A percentile compares a stretch with the other conserved stretches of the same genome.
phyloP scores from a whole-genome alignment of 352 stramenopile genomes.

The Discostella stelligera region DNA sequence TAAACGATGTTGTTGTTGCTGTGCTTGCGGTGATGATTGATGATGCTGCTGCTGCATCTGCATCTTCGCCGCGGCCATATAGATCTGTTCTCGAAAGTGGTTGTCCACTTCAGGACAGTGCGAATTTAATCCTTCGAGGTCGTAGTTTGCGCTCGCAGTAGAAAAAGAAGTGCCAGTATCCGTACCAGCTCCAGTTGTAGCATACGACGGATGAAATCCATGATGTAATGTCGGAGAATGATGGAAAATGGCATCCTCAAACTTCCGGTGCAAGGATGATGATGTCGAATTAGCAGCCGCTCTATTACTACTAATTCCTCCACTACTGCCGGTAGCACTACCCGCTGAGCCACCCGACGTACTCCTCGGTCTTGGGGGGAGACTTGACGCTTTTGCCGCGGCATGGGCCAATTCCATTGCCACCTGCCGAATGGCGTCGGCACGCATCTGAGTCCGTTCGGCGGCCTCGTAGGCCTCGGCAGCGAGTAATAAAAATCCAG shows the following conservation, averaged over 20 bases:
- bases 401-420: conserved; percentile 28
- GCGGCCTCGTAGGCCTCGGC: conserved; percentile 36
- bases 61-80: conserved; percentile 31
- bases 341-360: neutral
- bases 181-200: neutral
- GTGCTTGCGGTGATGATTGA: neutral
- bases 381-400: neutral
- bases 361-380: neutral
- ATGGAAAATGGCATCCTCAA: neutral
- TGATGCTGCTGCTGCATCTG: neutral
- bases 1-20: conserved; percentile 3
- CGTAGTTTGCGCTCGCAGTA: neutral
- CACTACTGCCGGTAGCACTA: too few relatives aligned
- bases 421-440: conserved; percentile 37
- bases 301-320: neutral
- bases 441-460: conserved; percentile 29
- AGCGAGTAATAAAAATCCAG: conserved; percentile 38
- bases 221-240: neutral
- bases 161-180: neutral
- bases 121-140: neutral
- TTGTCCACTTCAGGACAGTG: neutral
- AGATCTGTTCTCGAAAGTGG: conserved; percentile 22
- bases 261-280: neutral
- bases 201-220: neutral
- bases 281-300: neutral